Conservation (phyloP, 345 rosid species). For the Citrus inodora region DNA sequence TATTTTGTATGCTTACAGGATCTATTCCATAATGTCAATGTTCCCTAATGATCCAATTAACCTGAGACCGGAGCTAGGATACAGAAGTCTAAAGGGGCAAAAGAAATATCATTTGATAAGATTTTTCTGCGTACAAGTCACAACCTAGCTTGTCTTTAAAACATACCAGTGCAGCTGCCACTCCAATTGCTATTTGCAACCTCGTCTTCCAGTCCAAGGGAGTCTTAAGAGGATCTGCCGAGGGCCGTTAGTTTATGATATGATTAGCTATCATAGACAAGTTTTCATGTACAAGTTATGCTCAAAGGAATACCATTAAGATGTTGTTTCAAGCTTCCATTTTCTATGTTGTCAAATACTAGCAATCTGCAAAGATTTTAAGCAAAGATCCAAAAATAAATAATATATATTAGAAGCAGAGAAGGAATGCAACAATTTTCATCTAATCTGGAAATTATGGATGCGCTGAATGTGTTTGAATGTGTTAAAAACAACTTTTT, state of each 20-base stretch:
- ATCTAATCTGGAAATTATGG: not conserved
- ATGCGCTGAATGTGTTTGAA: not conserved
- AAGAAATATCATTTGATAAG: not conserved
- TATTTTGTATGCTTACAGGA: not conserved
- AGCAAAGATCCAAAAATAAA: not conserved
- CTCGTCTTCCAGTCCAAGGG: slow-evolving; percentile 91
- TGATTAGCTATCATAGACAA: not conserved
- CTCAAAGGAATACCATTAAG: slow-evolving; percentile 59
- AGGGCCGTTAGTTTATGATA: slow-evolving; percentile 8
- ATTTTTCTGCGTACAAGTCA: not conserved
- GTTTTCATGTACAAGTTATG: not conserved
- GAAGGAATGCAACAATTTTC: not conserved
- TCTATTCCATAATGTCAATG: not conserved
- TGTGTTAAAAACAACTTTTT: not conserved
- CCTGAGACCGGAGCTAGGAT: not conserved
- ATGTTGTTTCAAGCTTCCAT: slow-evolving; percentile 91
- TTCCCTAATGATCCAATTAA: not conserved
- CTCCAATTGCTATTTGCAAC: slow-evolving; percentile 70
- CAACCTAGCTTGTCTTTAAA: not conserved
- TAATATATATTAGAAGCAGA: not conserved
- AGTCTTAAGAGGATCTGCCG: slow-evolving; percentile 88
- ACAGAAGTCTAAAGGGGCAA: not conserved
- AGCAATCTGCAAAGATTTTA: slow-evolving; percentile 53
- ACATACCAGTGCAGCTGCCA: slow-evolving; percentile 94
- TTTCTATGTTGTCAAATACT: slow-evolving; percentile 69